Base-by-base conservation (phyloP, 2,329 filamentous ascomycete species). In the Fusarium torulosum region DNA sequence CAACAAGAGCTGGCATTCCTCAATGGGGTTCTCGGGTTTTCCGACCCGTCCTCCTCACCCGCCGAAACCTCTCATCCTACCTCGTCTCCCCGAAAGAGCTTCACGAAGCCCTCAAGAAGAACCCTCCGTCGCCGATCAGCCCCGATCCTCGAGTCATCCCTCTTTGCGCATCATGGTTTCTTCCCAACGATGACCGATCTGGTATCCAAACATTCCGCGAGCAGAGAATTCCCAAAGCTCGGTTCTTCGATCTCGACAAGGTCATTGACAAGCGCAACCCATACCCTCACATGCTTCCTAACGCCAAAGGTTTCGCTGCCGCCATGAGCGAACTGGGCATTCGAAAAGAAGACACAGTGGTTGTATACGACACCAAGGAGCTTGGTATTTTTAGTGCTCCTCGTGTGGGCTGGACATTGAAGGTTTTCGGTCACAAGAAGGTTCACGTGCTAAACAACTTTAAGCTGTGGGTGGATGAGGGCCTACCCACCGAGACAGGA, bases 361-460 rank as follows among this genome's bases (percentile, higher is more conserved):
- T 99, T 1, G 93, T 99, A 7, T 99, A 99, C 76, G 96, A 99
- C 77, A 91, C 89, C 27, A 90, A 93, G 66, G 94, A 98, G 81
- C 82, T 95, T 29, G 96, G 96, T 11, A 94, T 99, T 62, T 97
- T 99, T 81, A 96, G 92, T 72, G 96, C 95, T 3, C 96, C 96
- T 6, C 87, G 96, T 41, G 95, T 97, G 1, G 95, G 90, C 58
- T 99, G 96, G 96, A 99, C 95, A 3, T 83, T 99, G 68, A 89
- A 88, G 74, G 88, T 93, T 33, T 98, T 98, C 78, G 96, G 96
- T 2, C 96, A 99, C 77, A 83, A 88, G 43, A 90, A 88, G 67
- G 95, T 99, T 15, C 94, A 97, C 78, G 81, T 99, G 19, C 82
- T 99, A 55, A 96, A 99, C 82, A 99, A 99, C 81, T 99, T 97